Conservation (phyloP, 2,329 filamentous ascomycete genomes). For the Torrubiella hemipterigena region DNA sequence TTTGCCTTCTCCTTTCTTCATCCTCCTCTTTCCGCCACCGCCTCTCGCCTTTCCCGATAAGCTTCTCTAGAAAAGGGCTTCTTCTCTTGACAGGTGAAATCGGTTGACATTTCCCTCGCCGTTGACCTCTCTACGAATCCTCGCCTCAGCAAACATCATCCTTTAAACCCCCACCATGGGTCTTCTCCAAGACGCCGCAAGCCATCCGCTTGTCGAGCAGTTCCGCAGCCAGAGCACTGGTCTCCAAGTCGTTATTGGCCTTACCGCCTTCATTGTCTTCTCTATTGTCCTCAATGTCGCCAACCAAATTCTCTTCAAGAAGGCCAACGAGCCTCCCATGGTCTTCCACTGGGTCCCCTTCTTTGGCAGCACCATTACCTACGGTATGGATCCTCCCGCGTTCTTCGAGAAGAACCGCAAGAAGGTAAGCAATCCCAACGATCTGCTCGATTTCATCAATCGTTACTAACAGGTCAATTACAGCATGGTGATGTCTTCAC, state of each 20-base stretch:
- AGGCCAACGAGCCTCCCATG: slow-evolving; percentile 67
- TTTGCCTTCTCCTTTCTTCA: not conserved
- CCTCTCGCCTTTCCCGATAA: no score
- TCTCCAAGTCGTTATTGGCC: slow-evolving; percentile 32
- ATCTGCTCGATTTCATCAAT: not conserved
- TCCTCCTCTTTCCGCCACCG: no score
- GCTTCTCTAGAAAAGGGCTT: no score
- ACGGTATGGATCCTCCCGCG: slow-evolving; percentile 84
- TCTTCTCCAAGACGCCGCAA: slow-evolving; percentile 37
- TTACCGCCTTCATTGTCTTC: slow-evolving; percentile 33
- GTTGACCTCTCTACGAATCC: slow-evolving; percentile 1
- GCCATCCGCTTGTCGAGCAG: slow-evolving; percentile 35
- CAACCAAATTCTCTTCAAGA: slow-evolving; percentile 68
- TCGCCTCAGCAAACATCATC: not conserved
- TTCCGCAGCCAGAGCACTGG: slow-evolving; percentile 34
- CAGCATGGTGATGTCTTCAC: slow-evolving; percentile 39
- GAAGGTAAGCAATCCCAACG: slow-evolving; percentile 53
- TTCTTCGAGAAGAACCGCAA: slow-evolving; percentile 70
- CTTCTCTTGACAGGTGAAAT: no score
- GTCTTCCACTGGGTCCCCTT: slow-evolving; percentile 76
- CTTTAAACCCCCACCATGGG: slow-evolving; percentile 32
- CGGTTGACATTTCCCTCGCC: no score
- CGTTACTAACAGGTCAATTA: slow-evolving; percentile 29
- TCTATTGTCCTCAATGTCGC: slow-evolving; percentile 68
- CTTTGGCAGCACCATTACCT: slow-evolving; percentile 82